A percentile compares a stretch with the other conserved stretches of the same genome.
Conservation (phyloP, 2,329 filamentous ascomycete species). For the Orbilia javanica region DNA sequence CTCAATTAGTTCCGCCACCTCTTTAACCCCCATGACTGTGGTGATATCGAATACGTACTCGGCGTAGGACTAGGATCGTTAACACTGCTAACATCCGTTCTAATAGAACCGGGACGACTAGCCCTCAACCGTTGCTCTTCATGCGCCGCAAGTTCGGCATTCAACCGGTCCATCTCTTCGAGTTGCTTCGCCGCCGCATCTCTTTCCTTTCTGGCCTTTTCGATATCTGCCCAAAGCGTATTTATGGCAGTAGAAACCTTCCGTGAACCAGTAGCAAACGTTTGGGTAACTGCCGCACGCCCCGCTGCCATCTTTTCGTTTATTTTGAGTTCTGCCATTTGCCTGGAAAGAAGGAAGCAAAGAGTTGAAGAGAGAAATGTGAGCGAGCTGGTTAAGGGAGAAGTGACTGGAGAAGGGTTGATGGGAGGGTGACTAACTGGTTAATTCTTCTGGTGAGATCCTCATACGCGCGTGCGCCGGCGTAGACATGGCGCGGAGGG, state of each 20-base stretch:
- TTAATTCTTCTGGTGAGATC: slow-evolving; percentile 91
- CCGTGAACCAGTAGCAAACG: slow-evolving; percentile 86
- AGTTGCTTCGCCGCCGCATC: slow-evolving; percentile 75
- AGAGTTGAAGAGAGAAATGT: not conserved
- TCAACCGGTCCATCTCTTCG: slow-evolving; percentile 71
- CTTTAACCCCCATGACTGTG: slow-evolving; percentile 31
- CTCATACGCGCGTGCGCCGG: slow-evolving; percentile 90
- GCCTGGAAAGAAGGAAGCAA: slow-evolving; percentile 64
- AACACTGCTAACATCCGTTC: slow-evolving; percentile 49
- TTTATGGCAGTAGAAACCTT: slow-evolving; percentile 90
- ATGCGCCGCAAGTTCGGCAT: slow-evolving; percentile 67
- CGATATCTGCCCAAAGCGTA: slow-evolving; percentile 90
- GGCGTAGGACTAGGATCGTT: slow-evolving; percentile 53
- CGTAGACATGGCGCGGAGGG: slow-evolving; percentile 91
- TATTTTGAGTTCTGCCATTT: slow-evolving; percentile 92
- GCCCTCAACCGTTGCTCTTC: slow-evolving; percentile 65
- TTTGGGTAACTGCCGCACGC: slow-evolving; percentile 86
- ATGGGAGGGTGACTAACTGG: slow-evolving; percentile 67
- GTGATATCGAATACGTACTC: slow-evolving; percentile 47
- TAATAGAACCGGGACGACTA: slow-evolving; percentile 57
- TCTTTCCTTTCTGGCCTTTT: slow-evolving; percentile 74
- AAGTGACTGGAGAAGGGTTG: slow-evolving; percentile 2
- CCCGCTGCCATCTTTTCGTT: slow-evolving; percentile 89
- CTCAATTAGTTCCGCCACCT: slow-evolving; percentile 33
- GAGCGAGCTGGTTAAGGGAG: slow-evolving; percentile 27